Evolutionary conservation across 2,329 filamentous ascomycete genomes (phyloP), one percentile per base, ranked within the genome.

Genomic region (Lojkania enalia): DNA sequence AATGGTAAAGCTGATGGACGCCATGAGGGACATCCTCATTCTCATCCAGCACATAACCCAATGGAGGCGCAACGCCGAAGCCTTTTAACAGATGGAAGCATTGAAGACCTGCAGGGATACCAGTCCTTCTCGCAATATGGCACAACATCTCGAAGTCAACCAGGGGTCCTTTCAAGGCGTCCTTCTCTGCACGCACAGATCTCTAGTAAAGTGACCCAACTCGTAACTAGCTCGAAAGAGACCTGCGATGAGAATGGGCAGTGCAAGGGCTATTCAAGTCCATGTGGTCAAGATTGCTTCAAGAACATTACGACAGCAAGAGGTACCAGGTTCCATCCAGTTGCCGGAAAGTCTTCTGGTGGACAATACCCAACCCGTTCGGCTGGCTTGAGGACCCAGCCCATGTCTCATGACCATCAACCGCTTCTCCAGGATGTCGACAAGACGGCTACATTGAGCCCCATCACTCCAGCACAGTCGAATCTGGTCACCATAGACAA

Each of bases 201-300:
- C 13, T 75, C 70, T 1, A 61, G 60, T 5, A 71, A 70, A 20
- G 65, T 84, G 16, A 75, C 73, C 5, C 71, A 75, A 30, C 63
- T 84, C 5, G 72, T 83, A 7, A 71, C 70, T 7, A 72, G 72
- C 3, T 71, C 72, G 20, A 79, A 79, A 48, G 61, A 74, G 1
- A 61, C 70, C 3, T 85, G 82, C 53, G 79, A 83, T 49, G 75
- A 80, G 42, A 69, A 77, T 40, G 82, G 80, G 0, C 78, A 80
- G 14, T 86, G 83, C 52, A 81, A 79, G 54, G 83, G 83, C 0
- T 79, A 80, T 52, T 81, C 80, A 2, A 79, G 84, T 52, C 76
- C 80, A 1, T 85, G 82, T 56, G 81, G 82, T 1, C 71, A 73
- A 18, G 80, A 84, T 48, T 85, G 82, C 62, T 79, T 81, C 55